phyloP scores from a whole-genome alignment of 108 stramenopile species.

The Aureococcus anophagefferens region DNA sequence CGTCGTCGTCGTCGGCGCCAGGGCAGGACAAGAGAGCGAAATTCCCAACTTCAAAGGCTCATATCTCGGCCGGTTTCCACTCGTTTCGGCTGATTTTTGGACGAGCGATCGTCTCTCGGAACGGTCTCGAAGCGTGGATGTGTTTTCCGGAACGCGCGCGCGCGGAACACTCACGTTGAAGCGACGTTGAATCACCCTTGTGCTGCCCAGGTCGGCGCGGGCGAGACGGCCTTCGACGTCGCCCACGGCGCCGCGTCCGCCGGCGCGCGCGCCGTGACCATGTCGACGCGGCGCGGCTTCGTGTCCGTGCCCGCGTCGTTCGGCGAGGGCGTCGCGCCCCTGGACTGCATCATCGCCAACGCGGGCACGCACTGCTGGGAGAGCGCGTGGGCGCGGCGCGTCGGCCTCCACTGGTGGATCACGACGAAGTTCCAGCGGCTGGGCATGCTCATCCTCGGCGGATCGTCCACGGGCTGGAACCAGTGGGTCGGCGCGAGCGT shows the following conservation, averaged over 20 bases:
- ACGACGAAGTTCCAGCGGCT: constrained; percentile 3
- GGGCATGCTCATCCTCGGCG: not conserved
- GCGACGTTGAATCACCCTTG: too few species aligned
- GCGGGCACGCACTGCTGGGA: constrained; percentile 9
- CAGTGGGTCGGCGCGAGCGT: constrained; percentile 1
- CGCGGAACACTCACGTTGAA: too few species aligned
- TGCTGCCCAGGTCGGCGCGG: too few species aligned
- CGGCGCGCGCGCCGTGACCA: not conserved
- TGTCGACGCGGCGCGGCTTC: constrained; percentile 7
- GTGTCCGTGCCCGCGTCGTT: not conserved
- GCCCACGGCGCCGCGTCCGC: not conserved
- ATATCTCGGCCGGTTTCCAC: too few species aligned
- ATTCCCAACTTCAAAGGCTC: too few species aligned
- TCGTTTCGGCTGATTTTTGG: too few species aligned
- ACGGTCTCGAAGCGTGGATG: too few species aligned
- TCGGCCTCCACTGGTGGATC: not conserved
- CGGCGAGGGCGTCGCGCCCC: too few species aligned
- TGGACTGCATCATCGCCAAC: not conserved
- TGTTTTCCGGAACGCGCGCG: too few species aligned
- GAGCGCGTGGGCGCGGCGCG: not conserved
- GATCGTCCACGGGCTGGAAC: constrained; percentile 6
- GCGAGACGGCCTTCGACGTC: not conserved
- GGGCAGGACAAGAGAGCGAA: too few species aligned
- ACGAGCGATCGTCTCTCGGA: too few species aligned
- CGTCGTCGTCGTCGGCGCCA: not conserved